Percentiles rank a stretch among this genome's conserved stretches.
These are phyloP conservation scores for Clarireedia hainanense DNA, from an alignment of 2,329 filamentous ascomycete species.

Conservation along the genomic window DNA sequence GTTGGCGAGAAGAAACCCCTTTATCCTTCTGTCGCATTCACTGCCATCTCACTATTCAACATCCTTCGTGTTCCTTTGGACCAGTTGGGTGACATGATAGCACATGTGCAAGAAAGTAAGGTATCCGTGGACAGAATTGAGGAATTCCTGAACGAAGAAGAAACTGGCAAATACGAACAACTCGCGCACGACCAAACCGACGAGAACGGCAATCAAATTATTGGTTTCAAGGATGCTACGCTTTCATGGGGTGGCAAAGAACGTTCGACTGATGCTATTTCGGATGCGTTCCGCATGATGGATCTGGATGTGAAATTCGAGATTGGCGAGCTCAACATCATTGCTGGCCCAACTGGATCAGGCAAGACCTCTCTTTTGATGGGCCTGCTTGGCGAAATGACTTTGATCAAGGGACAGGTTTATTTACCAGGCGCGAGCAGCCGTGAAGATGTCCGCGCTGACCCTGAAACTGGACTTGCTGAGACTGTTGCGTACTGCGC, in stretches of 20 bases:
- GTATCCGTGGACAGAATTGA: constrained; percentile 96
- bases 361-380: constrained; percentile 95
- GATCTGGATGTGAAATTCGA: constrained; percentile 77
- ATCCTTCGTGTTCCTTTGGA: constrained; percentile 88
- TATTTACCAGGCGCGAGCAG: constrained; percentile 71
- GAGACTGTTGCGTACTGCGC: constrained; percentile 95
- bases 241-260: constrained; percentile 80
- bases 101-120: constrained; percentile 94
- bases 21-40: constrained; percentile 90
- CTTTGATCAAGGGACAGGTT: constrained; percentile 68
- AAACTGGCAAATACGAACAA: constrained; percentile 92
- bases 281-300: constrained; percentile 73
- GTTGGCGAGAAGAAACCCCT: constrained; percentile 81
- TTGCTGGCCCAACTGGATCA: constrained; percentile 86
- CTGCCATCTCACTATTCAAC: constrained; percentile 90
- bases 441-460: constrained; percentile 73
- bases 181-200: constrained; percentile 63
- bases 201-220: constrained; percentile 61
- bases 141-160: constrained; percentile 84
- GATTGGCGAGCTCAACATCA: constrained; percentile 81
- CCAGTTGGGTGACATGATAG: constrained; percentile 96
- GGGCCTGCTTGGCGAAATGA: constrained; percentile 96
- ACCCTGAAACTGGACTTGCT: constrained; percentile 77
- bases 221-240: constrained; percentile 78
- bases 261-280: constrained; percentile 49